A percentile compares a stretch with the other conserved stretches of the same genome.
phyloP scores from a whole-genome alignment of 495 filamentous ascomycete species.

The Opeltia flavorubescens region DNA sequence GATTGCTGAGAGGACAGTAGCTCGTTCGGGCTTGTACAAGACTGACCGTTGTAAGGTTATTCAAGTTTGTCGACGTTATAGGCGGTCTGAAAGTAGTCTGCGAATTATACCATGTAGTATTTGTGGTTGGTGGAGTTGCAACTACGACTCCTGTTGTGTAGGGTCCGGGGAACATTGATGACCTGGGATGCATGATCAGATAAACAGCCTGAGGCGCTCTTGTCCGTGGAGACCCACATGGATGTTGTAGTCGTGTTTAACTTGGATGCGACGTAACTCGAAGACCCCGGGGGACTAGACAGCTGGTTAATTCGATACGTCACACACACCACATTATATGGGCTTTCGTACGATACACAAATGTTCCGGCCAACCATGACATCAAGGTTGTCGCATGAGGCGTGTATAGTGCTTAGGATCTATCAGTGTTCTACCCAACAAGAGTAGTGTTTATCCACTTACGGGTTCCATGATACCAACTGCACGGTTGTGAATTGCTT shows the following conservation, averaged over 20 bases:
- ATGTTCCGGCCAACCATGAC: conserved; percentile 2
- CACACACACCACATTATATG: too few species aligned
- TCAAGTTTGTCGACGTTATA: neutral
- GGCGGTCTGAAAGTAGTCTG: conserved; percentile 1
- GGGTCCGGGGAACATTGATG: conserved; percentile 5
- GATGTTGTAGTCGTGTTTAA: conserved; percentile 1
- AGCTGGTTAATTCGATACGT: too few species aligned
- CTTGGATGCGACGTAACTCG: neutral
- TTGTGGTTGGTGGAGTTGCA: neutral
- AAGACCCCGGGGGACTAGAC: conserved; percentile 1
- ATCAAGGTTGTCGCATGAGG: conserved; percentile 2
- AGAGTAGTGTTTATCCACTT: neutral
- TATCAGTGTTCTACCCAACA: neutral
- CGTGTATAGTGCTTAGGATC: neutral
- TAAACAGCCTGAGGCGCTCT: too few species aligned
- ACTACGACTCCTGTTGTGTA: conserved; percentile 1
- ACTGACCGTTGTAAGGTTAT: neutral
- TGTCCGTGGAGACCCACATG: neutral
- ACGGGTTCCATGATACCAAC: conserved; percentile 6
- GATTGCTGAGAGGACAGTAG: conserved; percentile 2
- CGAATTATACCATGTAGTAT: conserved; percentile 6
- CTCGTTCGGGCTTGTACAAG: neutral
- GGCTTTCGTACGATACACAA: conserved; percentile 4
- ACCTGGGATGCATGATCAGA: too few species aligned
- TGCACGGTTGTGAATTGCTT: conserved; percentile 3